Conservation (phyloP, 2,329 filamentous ascomycete species). For the Stagonosporopsis vannaccii region DNA sequence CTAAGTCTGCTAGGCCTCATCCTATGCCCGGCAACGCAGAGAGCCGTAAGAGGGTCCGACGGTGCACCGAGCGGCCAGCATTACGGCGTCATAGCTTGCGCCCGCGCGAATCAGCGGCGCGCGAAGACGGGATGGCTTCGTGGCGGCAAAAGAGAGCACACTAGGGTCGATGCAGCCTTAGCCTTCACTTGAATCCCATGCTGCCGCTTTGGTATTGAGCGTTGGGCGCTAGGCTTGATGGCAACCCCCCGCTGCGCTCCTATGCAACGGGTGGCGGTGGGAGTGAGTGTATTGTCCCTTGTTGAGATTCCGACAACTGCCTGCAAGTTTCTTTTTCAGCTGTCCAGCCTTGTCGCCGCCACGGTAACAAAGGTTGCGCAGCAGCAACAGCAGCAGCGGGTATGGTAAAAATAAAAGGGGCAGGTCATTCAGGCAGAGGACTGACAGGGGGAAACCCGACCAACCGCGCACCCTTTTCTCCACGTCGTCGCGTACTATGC, state of each 20-base stretch:
- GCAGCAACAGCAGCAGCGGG: slow-evolving; percentile 4
- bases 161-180: slow-evolving; percentile 22
- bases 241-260: slow-evolving; percentile 9
- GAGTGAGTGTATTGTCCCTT: slow-evolving; percentile 8
- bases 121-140: slow-evolving; percentile 33
- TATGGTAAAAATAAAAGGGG: slow-evolving; percentile 9
- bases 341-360: slow-evolving; percentile 2
- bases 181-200: slow-evolving; percentile 31
- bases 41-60: slow-evolving; percentile 26
- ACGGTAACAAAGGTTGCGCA: slow-evolving; percentile 1
- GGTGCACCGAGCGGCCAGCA: slow-evolving; percentile 27
- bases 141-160: slow-evolving; percentile 20
- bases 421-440: slow-evolving; percentile 19
- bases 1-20: slow-evolving; percentile 7
- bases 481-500: slow-evolving; percentile 31
- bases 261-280: slow-evolving; percentile 27
- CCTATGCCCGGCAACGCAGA: slow-evolving; percentile 25
- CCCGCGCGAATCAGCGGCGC: slow-evolving; percentile 36
- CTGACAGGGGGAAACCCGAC: slow-evolving; percentile 30
- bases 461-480: slow-evolving; percentile 24
- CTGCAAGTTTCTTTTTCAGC: slow-evolving; percentile 4
- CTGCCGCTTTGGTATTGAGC: slow-evolving; percentile 30
- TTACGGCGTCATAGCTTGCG: slow-evolving; percentile 25
- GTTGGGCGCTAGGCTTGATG: slow-evolving; percentile 10
- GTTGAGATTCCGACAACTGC: neutral